Evolutionary conservation across 495 filamentous ascomycete species (phyloP).

Genomic region (Alectoria sarmentosa): DNA sequence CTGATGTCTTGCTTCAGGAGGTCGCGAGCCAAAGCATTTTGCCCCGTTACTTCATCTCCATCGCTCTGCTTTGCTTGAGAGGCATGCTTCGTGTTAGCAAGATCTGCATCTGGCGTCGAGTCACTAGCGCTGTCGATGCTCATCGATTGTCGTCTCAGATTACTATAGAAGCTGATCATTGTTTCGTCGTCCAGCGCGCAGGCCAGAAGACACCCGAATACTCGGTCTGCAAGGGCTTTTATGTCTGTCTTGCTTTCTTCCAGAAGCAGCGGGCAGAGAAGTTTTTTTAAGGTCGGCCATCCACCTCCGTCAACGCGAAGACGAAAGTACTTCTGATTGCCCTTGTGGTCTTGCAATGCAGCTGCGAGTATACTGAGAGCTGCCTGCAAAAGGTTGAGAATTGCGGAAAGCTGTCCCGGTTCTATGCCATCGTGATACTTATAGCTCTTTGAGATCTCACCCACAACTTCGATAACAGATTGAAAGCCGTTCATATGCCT

Average conservation of each 20-base stretch:
- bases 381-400: conserved; percentile 64
- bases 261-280: conserved; percentile 52
- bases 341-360: conserved; percentile 69
- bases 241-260: conserved; percentile 49
- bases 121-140: neutral
- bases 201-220: conserved; percentile 79
- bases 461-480: conserved; percentile 57
- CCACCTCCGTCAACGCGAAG: conserved; percentile 66
- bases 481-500: conserved; percentile 77
- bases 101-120: neutral
- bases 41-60: neutral
- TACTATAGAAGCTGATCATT: conserved; percentile 40
- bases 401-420: conserved; percentile 47
- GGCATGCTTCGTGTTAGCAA: neutral
- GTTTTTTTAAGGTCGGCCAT: conserved; percentile 66
- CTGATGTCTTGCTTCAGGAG: conserved; percentile 31
- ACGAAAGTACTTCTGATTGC: conserved; percentile 81
- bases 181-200: conserved; percentile 74
- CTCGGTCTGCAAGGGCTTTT: conserved; percentile 55
- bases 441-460: conserved; percentile 1
- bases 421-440: conserved; percentile 40
- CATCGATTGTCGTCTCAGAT: conserved; percentile 5
- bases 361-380: conserved; percentile 66
- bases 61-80: conserved; percentile 1
- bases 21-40: neutral